Percentiles rank a stretch among this genome's conserved stretches.
Evolutionary conservation across 2,329 filamentous ascomycete genomes (phyloP).

Genomic region (Trichophyton mentagrophytes): DNA sequence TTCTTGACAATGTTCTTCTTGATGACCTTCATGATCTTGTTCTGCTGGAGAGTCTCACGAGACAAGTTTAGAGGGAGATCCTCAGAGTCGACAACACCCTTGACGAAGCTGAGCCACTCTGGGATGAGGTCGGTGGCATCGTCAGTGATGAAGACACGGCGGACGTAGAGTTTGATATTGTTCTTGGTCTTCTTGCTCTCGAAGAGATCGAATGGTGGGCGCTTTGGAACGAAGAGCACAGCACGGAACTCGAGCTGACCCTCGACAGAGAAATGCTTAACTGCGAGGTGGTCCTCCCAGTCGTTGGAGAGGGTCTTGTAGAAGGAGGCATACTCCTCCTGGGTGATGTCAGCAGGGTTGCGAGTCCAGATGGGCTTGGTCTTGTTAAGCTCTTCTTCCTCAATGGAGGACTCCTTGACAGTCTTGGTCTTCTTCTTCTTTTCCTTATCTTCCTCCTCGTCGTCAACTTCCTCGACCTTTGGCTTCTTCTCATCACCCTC

Average conservation of each 20-base stretch:
- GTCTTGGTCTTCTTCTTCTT: constrained; percentile 99
- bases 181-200: constrained; percentile 99
- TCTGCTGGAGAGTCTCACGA: constrained; percentile 99
- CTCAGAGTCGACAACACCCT: constrained; percentile 99
- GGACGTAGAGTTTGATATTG: constrained; percentile 99
- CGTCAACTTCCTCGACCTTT: constrained; percentile 85
- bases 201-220: constrained; percentile 97
- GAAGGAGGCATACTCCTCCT: constrained; percentile 96
- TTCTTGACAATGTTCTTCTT: constrained; percentile 99
- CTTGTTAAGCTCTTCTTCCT: constrained; percentile 99
- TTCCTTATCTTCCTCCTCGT: constrained; percentile 68
- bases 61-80: constrained; percentile 98
- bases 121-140: constrained; percentile 98
- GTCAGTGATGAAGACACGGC: constrained; percentile 99
- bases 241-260: constrained; percentile 99
- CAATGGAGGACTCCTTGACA: constrained; percentile 95
- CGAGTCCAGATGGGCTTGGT: constrained; percentile 99
- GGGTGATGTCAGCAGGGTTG: constrained; percentile 87
- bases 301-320: constrained; percentile 99
- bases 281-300: constrained; percentile 98
- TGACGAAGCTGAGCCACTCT: constrained; percentile 98
- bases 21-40: constrained; percentile 99
- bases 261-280: constrained; percentile 99
- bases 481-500: constrained; percentile 84
- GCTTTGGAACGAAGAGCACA: constrained; percentile 99